Conservation (phyloP, 805 yeast species). For the Hermanozyma aechmeae region DNA sequence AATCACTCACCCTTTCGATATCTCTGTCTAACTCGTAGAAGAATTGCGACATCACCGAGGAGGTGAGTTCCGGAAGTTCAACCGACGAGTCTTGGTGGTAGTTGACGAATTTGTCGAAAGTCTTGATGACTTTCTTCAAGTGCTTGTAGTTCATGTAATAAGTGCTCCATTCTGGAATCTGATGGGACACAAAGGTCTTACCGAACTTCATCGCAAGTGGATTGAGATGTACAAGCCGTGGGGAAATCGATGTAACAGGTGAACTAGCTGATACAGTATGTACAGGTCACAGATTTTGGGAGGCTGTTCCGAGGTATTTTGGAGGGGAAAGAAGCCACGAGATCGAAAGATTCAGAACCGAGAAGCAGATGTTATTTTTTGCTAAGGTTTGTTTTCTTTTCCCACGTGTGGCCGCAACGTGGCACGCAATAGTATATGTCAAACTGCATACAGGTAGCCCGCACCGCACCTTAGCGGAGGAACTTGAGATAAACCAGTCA, state of each 20-base stretch:
- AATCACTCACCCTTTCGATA: slow-evolving; percentile 71
- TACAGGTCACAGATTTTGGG: no score
- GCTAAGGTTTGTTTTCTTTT: no score
- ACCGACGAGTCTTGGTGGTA: slow-evolving; percentile 14
- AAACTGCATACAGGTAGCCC: no score
- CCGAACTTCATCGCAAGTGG: slow-evolving; percentile 62
- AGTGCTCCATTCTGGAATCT: slow-evolving; percentile 89
- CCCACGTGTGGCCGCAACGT: no score
- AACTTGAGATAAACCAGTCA: no score
- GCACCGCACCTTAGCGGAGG: no score
- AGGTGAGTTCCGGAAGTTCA: slow-evolving; percentile 24
- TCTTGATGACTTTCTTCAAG: slow-evolving; percentile 72
- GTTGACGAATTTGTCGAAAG: slow-evolving; percentile 38
- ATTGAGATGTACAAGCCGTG: neutral
- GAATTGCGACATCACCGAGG: slow-evolving; percentile 49
- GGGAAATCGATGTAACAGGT: no score
- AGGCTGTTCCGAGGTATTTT: no score
- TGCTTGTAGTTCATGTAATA: slow-evolving; percentile 80
- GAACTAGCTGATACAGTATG: no score
- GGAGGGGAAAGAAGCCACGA: no score
- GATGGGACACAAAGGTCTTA: slow-evolving; percentile 69
- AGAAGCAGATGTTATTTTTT: no score
- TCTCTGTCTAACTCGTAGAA: slow-evolving; percentile 74
- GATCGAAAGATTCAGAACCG: neutral
- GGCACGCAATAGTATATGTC: no score